phyloP scores from a whole-genome alignment of 305 asterid species.

The Fraxinus sp. region DNA sequence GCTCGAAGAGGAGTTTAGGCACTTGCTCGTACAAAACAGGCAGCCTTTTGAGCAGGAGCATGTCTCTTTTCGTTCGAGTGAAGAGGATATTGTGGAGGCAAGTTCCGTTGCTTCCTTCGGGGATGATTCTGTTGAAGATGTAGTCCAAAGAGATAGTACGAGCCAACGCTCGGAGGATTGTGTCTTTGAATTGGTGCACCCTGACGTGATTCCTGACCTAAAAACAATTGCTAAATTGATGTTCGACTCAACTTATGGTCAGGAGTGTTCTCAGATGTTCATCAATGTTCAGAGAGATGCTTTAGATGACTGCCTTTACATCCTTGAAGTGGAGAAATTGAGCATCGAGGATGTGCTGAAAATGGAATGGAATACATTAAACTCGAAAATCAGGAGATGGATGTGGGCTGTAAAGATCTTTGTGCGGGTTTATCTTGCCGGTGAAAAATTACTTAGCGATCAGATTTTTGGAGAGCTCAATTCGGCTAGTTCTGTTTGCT shows the following conservation, averaged over 20 bases:
- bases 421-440: slow-evolving; percentile 81
- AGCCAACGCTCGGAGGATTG: slow-evolving; percentile 68
- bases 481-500: slow-evolving; percentile 48
- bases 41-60: slow-evolving; percentile 85
- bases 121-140: slow-evolving; percentile 76
- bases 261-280: slow-evolving; percentile 79
- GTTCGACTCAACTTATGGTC: slow-evolving; percentile 78
- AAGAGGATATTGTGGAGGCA: slow-evolving; percentile 66
- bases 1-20: slow-evolving; percentile 84
- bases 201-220: slow-evolving; percentile 60
- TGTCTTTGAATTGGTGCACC: slow-evolving; percentile 61
- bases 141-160: slow-evolving; percentile 59
- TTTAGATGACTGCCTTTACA: slow-evolving; percentile 76
- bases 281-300: slow-evolving; percentile 75
- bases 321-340: slow-evolving; percentile 76
- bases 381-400: slow-evolving; percentile 87
- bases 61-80: slow-evolving; percentile 83
- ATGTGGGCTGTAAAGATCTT: slow-evolving; percentile 77
- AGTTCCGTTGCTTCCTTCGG: slow-evolving; percentile 74
- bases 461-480: slow-evolving; percentile 79
- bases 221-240: slow-evolving; percentile 67
- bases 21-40: slow-evolving; percentile 72
- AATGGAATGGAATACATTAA: slow-evolving; percentile 79
- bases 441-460: slow-evolving; percentile 72
- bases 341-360: slow-evolving; percentile 88